A percentile compares a stretch with the other conserved stretches of the same genome.
Conservation (phyloP, 192 early-diverging fungal genomes). For the Piromyces finnis region DNA sequence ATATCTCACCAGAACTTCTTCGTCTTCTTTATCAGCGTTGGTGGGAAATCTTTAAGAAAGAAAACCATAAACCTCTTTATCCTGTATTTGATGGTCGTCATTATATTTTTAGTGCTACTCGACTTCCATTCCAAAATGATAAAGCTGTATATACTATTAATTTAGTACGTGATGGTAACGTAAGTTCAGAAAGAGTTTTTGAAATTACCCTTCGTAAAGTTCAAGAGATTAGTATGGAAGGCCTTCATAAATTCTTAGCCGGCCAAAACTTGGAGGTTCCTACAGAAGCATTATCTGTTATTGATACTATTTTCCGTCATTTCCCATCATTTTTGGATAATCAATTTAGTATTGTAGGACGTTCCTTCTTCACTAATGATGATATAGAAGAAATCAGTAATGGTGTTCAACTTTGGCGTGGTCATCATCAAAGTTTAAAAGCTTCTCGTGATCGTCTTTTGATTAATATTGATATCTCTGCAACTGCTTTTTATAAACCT, state of each 20-base stretch:
- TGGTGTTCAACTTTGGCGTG: conserved; percentile 81
- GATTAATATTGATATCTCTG: conserved; percentile 39
- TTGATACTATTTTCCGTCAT: conserved; percentile 70
- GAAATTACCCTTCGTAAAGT: background rate
- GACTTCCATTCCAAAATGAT: conserved; percentile 32
- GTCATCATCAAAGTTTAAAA: conserved; percentile 75
- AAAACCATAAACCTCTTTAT: conserved; percentile 30
- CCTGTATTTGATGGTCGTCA: conserved; percentile 74
- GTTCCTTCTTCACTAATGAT: conserved; percentile 81
- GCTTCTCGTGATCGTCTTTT: conserved; percentile 48
- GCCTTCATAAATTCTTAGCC: conserved; percentile 19
- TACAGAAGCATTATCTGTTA: conserved; percentile 24
- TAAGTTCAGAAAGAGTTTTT: conserved; percentile 5
- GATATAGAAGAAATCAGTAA: conserved; percentile 30
- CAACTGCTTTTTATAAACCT: conserved; percentile 37
- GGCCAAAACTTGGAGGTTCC: conserved; percentile 21
- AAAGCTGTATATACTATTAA: conserved; percentile 33
- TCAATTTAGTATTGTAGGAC: conserved; percentile 52
- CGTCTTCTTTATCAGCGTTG: conserved; percentile 50
- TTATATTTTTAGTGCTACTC: conserved; percentile 47
- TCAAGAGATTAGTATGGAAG: background rate
- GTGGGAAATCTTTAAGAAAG: conserved; percentile 19
- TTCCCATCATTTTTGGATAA: conserved; percentile 38
- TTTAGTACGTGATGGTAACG: conserved; percentile 25
- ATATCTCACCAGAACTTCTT: conserved; percentile 62